Base-by-base conservation (phyloP, 169 alveolate genomes). In the Cryptosporidium viatorum region DNA sequence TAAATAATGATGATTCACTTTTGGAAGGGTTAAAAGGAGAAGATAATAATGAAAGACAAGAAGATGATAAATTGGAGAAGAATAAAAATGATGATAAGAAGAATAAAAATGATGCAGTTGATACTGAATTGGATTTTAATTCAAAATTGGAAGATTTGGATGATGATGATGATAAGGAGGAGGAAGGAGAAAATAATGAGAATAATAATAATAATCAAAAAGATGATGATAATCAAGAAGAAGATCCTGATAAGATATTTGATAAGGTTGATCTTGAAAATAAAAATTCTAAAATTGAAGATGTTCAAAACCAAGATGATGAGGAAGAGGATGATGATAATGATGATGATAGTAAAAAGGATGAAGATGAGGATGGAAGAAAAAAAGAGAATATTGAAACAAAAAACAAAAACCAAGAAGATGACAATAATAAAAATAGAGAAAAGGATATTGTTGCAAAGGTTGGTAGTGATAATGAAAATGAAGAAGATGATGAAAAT, bases 1-100 rank as follows among this genome's bases (percentile, higher is more conserved):
- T 95, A 84, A 94, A 96, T 91, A 84, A 94, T 68, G 94, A 94
- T 59, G 97, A 97, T 35, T 84, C 92, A 70, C 87, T 94, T 86
- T 92, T 91, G 71, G 96, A 93, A 65, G 92, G 92, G 62, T 70
- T 92, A 59, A 69, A 85, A 23, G 68, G 85, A 12, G 94, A 94
- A 43, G 85, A 94, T 29, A 91, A 96, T 52, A 70, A 93, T 33
- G 84, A 93, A 12, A 86, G 94, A 52, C 37, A 94, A 31, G 71
- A 94, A 9, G 91, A 93, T 16, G 52, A 41, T 41, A 33, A 33
- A 3, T 33, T 94, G 55, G 92, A 92, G 16, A 80, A 94, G 8
- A 91, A 94, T 35, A 93, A 94, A 16, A 92, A 84, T 29, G 95
- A 93, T 58, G n/a, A 45, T 6, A 45, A 16, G 55, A 45, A 41